These are phyloP conservation scores for Emmonsiellopsis sp. DNA, from an alignment of 2,329 filamentous ascomycete genomes.

Conservation along the genomic window DNA sequence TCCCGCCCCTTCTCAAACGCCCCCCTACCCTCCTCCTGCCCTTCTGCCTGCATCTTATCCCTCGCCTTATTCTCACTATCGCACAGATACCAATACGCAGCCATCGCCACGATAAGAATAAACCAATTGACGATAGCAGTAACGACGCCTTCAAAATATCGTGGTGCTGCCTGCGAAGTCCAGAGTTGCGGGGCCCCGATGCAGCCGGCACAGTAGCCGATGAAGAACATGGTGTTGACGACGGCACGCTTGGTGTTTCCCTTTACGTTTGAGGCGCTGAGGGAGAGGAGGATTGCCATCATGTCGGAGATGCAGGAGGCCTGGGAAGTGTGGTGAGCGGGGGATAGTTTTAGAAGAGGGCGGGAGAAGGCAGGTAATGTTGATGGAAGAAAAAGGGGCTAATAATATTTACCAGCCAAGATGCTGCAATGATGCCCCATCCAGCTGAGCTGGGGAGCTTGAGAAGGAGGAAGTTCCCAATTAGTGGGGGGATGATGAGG, in stretches of 20 bases:
- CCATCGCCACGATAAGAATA: slow-evolving; percentile 26
- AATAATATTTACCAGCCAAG: slow-evolving; percentile 17
- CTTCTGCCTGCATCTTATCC: neutral
- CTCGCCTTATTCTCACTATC: slow-evolving; percentile 23
- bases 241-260: slow-evolving; percentile 43
- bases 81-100: slow-evolving; percentile 28
- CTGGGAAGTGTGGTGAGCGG: slow-evolving; percentile 7
- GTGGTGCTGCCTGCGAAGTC: slow-evolving; percentile 28
- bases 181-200: slow-evolving; percentile 42
- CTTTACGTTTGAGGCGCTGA: slow-evolving; percentile 41
- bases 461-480: slow-evolving; percentile 37
- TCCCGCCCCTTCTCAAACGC: neutral
- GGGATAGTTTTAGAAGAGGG: neutral
- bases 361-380: neutral
- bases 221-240: slow-evolving; percentile 39
- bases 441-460: slow-evolving; percentile 30
- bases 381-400: neutral
- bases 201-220: slow-evolving; percentile 40
- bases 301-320: slow-evolving; percentile 35
- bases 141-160: slow-evolving; percentile 38
- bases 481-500: slow-evolving; percentile 34
- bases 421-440: slow-evolving; percentile 41
- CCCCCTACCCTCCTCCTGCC: neutral
- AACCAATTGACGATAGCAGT: slow-evolving; percentile 37
- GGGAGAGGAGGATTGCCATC: slow-evolving; percentile 35